Base-by-base conservation (phyloP, 768 basidiomycete species). In the Collybia nuda region DNA sequence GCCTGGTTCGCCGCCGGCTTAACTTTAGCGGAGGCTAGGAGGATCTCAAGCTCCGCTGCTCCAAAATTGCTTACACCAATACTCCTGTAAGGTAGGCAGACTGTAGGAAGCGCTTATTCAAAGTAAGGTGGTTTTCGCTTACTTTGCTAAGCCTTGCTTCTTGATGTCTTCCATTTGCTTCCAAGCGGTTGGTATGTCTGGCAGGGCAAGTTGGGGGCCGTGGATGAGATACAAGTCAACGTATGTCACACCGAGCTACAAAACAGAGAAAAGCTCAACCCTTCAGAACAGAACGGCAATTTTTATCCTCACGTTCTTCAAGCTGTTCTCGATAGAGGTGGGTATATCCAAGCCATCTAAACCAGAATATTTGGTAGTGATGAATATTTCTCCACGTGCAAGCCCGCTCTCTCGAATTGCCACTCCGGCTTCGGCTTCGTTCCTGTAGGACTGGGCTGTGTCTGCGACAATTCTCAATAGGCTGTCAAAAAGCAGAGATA, bases 161-260 rank as follows among this genome's bases (percentile, higher is more conserved):
- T 80, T 75, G 47, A 86, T 55, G 15, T 73, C 72, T 59, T 87
- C 86, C 73, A 89, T 78, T 60, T 82, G 68, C 24, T 67, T 74
- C 86, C 87, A 89, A 2, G 73, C 72, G 32, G 76, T 80, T 1
- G 80, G 77, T 32, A 85, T 84, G 54, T 86, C 81, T 1, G 82
- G 81, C 18, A 64, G 56, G 7, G 79, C 82, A 17, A 81, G 64
- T 3, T 69, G 58, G 6, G 85, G 85, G 48, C 64, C 57, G 62
- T 89, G 86, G 41, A 89, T 82, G 37, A 89, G 77, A 64, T 90
- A 90, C 35, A 89, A 63, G 63, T 91, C 86, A 11, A 89, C 77
- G 55, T 84, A 85, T 1, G 72, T 59, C 4, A 89, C 69, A 0
- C 82, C 85, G 18, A 88, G 74, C 86, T 88, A 55, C 11, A 11